Conservation (phyloP, 805 yeast genomes). For the Pichia exigua region DNA sequence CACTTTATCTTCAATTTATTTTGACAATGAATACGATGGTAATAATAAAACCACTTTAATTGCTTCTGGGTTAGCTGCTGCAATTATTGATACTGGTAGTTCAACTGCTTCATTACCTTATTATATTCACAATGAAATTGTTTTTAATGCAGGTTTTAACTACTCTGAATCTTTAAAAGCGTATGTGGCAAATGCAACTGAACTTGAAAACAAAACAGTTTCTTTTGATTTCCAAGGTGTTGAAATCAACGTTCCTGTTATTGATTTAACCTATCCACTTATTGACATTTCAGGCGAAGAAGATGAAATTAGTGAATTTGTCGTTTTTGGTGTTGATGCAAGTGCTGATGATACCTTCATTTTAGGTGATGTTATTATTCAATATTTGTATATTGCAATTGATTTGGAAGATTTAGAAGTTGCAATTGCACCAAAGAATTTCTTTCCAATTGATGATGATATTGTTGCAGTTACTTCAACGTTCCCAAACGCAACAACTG, state of each 20-base stretch:
- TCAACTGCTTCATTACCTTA: slow-evolving; percentile 39
- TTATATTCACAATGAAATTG: slow-evolving; percentile 19
- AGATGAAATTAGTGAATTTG: slow-evolving; percentile 18
- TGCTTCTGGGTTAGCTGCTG: slow-evolving; percentile 23
- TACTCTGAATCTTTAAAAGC: slow-evolving; percentile 34
- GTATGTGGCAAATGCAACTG: slow-evolving; percentile 36
- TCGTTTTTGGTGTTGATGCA: slow-evolving; percentile 34
- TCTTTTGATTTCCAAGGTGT: slow-evolving; percentile 48
- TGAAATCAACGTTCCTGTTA: slow-evolving; percentile 40
- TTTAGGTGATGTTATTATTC: slow-evolving; percentile 49
- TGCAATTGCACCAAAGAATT: slow-evolving; percentile 33
- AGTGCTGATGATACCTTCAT: slow-evolving; percentile 26
- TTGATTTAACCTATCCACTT: slow-evolving; percentile 9
- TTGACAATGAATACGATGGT: slow-evolving; percentile 13
- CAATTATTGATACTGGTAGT: slow-evolving; percentile 46
- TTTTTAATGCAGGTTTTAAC: slow-evolving; percentile 31
- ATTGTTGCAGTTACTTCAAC: slow-evolving; percentile 4
- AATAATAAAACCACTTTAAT: slow-evolving; percentile 10
- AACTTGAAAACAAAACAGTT: slow-evolving; percentile 20
- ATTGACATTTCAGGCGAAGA: slow-evolving; percentile 3
- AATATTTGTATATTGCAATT: slow-evolving; percentile 45
- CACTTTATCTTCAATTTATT: slow-evolving; percentile 33
- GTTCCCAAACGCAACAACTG: slow-evolving; percentile 12
- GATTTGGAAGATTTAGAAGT: slow-evolving; percentile 42
- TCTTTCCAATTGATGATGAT: slow-evolving; percentile 4